phyloP scores from a whole-genome alignment of 352 stramenopile genomes.

The Phytophthora rubi region DNA sequence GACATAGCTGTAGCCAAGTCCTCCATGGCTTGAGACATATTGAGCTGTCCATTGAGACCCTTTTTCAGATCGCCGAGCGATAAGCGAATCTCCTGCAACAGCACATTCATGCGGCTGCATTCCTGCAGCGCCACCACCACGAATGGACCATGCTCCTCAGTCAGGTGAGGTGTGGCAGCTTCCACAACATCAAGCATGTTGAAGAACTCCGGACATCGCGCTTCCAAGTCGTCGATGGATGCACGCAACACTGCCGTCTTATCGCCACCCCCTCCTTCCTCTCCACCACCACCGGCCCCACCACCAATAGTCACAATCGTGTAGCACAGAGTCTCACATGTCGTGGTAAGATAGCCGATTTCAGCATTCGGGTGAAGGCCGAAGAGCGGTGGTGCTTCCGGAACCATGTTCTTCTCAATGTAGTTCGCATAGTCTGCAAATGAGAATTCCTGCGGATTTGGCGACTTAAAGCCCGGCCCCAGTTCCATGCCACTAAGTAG shows the following conservation, averaged over 20 bases:
- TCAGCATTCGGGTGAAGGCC: conserved; percentile 96
- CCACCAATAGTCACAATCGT: conserved; percentile 93
- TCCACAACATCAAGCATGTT: conserved; percentile 93
- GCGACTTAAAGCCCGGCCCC: conserved; percentile 94
- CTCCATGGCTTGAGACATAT: conserved; percentile 96
- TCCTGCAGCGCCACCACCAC: conserved; percentile 96
- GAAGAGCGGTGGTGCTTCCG: conserved; percentile 93
- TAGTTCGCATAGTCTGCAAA: conserved; percentile 91
- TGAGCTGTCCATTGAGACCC: conserved; percentile 95
- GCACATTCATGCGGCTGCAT: conserved; percentile 94
- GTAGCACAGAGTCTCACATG: conserved; percentile 92
- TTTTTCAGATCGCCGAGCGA: conserved; percentile 96
- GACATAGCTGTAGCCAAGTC: conserved; percentile 92
- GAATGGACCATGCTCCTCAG: conserved; percentile 91
- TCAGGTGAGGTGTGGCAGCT: conserved; percentile 87
- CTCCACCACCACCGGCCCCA: conserved; percentile 49
- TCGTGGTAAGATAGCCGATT: conserved; percentile 95
- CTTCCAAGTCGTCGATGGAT: conserved; percentile 92
- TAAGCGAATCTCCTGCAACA: conserved; percentile 92
- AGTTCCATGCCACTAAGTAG: conserved; percentile 93
- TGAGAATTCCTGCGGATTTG: conserved; percentile 82
- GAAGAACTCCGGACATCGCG: conserved; percentile 91
- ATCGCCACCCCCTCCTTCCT: conserved; percentile 67
- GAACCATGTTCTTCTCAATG: conserved; percentile 94
- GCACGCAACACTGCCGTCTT: conserved; percentile 78